A percentile compares a stretch with the other conserved stretches of the same genome.
Evolutionary conservation across 73 alveolate genomes (phyloP).

Genomic region (Paramecium caudatum): DNA sequence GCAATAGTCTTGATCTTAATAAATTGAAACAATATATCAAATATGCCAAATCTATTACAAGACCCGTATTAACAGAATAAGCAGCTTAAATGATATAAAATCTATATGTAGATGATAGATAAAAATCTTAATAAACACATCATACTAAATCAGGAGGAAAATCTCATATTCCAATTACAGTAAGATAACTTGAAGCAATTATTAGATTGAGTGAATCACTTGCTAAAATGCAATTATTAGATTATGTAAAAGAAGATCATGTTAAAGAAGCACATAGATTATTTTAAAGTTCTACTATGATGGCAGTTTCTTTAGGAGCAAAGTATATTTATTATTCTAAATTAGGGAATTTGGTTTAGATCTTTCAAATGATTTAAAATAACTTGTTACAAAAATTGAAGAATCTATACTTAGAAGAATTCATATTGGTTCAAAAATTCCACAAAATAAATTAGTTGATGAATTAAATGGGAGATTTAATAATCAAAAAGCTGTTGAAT

Average conservation of each 20-base stretch:
- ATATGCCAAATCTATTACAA: constrained; percentile 87
- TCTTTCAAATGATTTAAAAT: constrained; percentile 88
- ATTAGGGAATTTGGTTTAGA: constrained; percentile 86
- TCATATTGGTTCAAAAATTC: constrained; percentile 91
- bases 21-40: constrained; percentile 95
- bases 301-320: constrained; percentile 95
- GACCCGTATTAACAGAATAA: constrained; percentile 96
- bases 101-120: constrained; percentile 96
- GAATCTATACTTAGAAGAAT: constrained; percentile 97
- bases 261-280: constrained; percentile 99
- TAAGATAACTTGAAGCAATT: constrained; percentile 99
- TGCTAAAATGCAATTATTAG: constrained; percentile 98
- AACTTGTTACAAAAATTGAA: constrained; percentile 88
- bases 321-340: constrained; percentile 92
- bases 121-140: constrained; percentile 79
- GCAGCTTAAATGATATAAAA: constrained; percentile 93
- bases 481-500: constrained; percentile 90
- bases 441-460: constrained; percentile 89
- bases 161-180: constrained; percentile 97
- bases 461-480: constrained; percentile 89
- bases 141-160: constrained; percentile 85
- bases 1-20: constrained; percentile 85
- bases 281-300: constrained; percentile 97
- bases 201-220: constrained; percentile 98
- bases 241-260: constrained; percentile 93